Percentiles rank a stretch among this genome's conserved stretches.
Conservation (phyloP, 2,329 filamentous ascomycete species). For the Trichoderma harzianum region DNA sequence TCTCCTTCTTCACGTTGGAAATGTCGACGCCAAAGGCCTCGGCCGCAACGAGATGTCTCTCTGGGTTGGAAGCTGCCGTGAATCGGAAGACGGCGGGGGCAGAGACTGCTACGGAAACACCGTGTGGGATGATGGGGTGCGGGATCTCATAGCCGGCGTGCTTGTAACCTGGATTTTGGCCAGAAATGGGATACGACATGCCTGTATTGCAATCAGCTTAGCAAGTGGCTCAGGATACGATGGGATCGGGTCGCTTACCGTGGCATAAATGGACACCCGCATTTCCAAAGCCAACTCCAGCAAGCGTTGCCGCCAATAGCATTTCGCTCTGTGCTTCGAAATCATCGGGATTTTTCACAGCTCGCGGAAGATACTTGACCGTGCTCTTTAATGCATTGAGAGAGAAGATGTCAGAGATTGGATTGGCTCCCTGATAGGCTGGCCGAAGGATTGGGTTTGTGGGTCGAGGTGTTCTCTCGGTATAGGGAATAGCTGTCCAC, state of each 20-base stretch:
- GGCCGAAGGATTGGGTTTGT: conserved; percentile 86
- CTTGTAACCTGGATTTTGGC: conserved; percentile 85
- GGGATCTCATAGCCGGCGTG: conserved; percentile 82
- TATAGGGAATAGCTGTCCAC: conserved; percentile 95
- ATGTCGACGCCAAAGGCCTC: conserved; percentile 90
- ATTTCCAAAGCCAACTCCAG: conserved; percentile 95
- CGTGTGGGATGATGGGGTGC: conserved; percentile 84
- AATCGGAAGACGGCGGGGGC: conserved; percentile 93
- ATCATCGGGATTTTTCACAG: conserved; percentile 84
- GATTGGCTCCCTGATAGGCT: conserved; percentile 95
- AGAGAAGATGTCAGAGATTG: conserved; percentile 96
- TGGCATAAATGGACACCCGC: conserved; percentile 83
- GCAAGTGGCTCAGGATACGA: too few species aligned
- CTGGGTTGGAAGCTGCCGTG: conserved; percentile 86
- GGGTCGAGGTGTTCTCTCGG: conserved; percentile 79
- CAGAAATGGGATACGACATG: conserved; percentile 97
- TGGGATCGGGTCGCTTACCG: conserved; percentile 39
- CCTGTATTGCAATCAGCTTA: conserved; percentile 42
- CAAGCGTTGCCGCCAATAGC: conserved; percentile 89
- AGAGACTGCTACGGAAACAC: conserved; percentile 90
- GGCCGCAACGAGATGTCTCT: conserved; percentile 84
- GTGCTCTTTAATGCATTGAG: conserved; percentile 78
- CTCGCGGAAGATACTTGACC: conserved; percentile 87
- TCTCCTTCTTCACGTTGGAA: conserved; percentile 80
- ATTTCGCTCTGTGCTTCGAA: conserved; percentile 91